Evolutionary conservation across 1,284 basidiomycete genomes (phyloP), one percentile per base, ranked within the genome.

Genomic region (Singerocomus inundabilis): DNA sequence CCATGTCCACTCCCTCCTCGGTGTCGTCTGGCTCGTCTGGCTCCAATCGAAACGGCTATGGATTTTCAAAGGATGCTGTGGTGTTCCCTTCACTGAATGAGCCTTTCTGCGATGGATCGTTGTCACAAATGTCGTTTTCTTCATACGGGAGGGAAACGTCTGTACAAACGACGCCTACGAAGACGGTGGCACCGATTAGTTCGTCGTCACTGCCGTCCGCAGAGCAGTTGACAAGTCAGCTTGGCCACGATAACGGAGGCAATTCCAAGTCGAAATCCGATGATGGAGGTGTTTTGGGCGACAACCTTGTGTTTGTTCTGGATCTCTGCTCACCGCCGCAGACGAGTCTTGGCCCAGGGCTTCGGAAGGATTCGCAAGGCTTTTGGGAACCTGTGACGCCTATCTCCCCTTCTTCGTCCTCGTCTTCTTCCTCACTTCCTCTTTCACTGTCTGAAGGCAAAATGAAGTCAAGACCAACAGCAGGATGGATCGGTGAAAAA

Each of bases 351-450:
- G 44, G 42, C 11, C 30, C 39, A 15, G 59, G 35, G 9, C 46
- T 64, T 26, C 51, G 50, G 15, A 66, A 53, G 43, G 55, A 62
- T 55, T 44, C 55, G 12, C 65, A 66, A 5, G 62, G 65, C n/a
- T 67, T 67, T 37, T 67, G 65, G 62, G 63, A 64, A 16, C 47
- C 61, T n/a, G 31, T 53, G 25, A 47, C 34, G 10, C 52, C 59
- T 8, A 13, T 51, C 6, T 66, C 61, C 10, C 61, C 63, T 21
- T 60, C 44, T n/a, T n/a, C n/a, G n/a, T n/a, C n/a, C 16, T 62
- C 48, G 18, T 64, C 60, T 15, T 53, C 40, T 18, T 62, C 60
- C 29, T 61, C 55, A 1, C 42, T 49, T 12, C 48, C 63, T 18
- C 16, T 57, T 33, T 64, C 61, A 11, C 50, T 49, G 2, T 59